Base-by-base conservation (phyloP, 2,329 filamentous ascomycete species). In the Aureobasidium sp. region DNA sequence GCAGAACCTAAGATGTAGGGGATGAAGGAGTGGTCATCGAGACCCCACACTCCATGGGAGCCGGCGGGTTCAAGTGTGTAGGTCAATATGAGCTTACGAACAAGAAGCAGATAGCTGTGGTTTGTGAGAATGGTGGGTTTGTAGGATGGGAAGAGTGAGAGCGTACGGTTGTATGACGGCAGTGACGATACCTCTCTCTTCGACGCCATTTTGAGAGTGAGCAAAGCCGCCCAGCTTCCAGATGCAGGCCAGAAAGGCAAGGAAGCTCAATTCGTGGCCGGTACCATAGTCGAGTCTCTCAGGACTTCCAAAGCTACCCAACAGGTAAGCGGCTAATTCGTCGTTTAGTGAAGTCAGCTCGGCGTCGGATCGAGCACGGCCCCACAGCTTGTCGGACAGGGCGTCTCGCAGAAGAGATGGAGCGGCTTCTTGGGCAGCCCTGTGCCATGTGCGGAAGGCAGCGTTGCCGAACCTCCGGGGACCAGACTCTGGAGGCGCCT, bases 1-100 rank as follows among this genome's bases (percentile, higher is more conserved):
- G 93, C 90, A 2, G 90, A 95, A 27, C 93, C 93, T 59, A 97
- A 90, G 54, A 98, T 88, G 68, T 97, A 98, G 0, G 93, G 87
- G 22, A 93, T 70, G 67, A 98, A 97, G 7, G 83, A 90, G 70
- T 98, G 91, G 68, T 98, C 93, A 66, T 98, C 93, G n/a, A 98
- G 77, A 17, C 93, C 93, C 93, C 93, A 98, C 17, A 98, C 93
- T 3, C 93, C 93, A 66, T 97, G 93, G 1, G 91, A 95, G 2
- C 93, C 93, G 5, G 93, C 93, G 3, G 93, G 93, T 66, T 98
- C 93, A 17, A 98, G 80, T 0, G 85, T 96, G 67, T 97, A 98
- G 2, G 84, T 91, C 47, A 88, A 75, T 61, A 98, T 96, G 8
- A 98, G 77, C 37, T 79, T 82, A 34, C 93, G 84, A 40, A 95